Evolutionary conservation across 2,329 filamentous ascomycete genomes (phyloP).

Genomic region (Aspergillus fumigatus): DNA sequence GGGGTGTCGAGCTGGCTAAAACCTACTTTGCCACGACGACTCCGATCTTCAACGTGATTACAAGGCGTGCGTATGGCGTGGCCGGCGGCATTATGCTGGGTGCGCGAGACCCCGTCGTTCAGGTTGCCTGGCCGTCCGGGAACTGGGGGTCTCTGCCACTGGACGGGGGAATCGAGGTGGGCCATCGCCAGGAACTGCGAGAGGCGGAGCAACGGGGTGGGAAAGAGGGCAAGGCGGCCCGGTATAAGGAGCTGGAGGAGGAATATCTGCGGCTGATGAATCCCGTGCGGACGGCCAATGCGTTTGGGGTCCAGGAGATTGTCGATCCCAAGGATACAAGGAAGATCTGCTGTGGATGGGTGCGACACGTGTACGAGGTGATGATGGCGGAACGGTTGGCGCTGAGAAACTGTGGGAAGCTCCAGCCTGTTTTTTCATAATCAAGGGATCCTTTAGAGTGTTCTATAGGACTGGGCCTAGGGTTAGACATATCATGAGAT

Average conservation of each 20-base stretch:
- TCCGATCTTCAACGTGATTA: constrained; percentile 60
- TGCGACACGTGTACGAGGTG: constrained; percentile 51
- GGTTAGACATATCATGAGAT: too few relatives aligned
- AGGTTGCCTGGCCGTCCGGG: constrained; percentile 61
- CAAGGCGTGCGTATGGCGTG: constrained; percentile 58
- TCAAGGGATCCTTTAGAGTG: too few relatives aligned
- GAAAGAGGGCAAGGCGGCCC: constrained; percentile 44
- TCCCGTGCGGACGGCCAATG: constrained; percentile 59
- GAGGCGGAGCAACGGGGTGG: constrained; percentile 47
- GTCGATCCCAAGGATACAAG: constrained; percentile 59
- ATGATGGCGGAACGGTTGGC: constrained; percentile 48
- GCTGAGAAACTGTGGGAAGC: constrained; percentile 39
- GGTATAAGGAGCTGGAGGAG: constrained; percentile 55
- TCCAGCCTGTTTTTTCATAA: constrained; percentile 47
- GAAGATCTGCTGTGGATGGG: constrained; percentile 53
- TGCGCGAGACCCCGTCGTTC: constrained; percentile 56
- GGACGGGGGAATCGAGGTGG: constrained; percentile 62
- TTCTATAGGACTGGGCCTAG: too few relatives aligned
- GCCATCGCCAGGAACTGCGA: constrained; percentile 56
- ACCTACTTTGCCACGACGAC: constrained; percentile 60
- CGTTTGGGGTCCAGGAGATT: constrained; percentile 61
- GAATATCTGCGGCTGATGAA: constrained; percentile 62
- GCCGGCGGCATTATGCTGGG: constrained; percentile 63
- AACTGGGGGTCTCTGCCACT: constrained; percentile 60
- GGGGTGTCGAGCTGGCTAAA: constrained; percentile 57